Evolutionary conservation across 305 asterid genomes (phyloP).

Genomic region (Solanum hybrid): DNA sequence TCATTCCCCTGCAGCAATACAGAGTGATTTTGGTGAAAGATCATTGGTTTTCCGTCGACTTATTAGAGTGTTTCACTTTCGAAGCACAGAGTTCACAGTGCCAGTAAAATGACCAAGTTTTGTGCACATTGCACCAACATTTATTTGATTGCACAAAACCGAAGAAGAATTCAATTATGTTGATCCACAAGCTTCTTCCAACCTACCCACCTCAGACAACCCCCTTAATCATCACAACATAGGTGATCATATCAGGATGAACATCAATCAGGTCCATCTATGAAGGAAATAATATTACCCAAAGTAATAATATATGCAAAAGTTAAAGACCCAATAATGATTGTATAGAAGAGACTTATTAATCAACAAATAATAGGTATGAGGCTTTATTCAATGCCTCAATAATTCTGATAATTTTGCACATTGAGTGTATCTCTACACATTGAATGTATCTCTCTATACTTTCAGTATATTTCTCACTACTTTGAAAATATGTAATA

Average conservation of each 20-base stretch:
- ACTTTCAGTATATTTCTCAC: no score
- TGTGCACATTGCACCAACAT: background rate
- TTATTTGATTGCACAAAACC: background rate
- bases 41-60: background rate
- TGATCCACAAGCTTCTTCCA: slow-evolving; percentile 50
- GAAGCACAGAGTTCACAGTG: background rate
- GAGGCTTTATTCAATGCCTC: no score
- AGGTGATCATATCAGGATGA: slow-evolving; percentile 57
- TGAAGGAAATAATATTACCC: background rate
- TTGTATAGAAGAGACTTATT: no score
- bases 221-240: slow-evolving; percentile 47
- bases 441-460: no score
- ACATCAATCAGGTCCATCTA: slow-evolving; percentile 65
- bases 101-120: background rate
- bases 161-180: background rate
- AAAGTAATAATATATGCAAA: no score
- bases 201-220: slow-evolving; percentile 50
- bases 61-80: background rate
- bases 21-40: background rate
- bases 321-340: no score
- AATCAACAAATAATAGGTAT: no score
- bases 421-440: no score
- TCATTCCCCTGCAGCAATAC: background rate
- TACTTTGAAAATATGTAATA: no score
- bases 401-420: no score